These are phyloP conservation scores for Alisma plantagoaquatica DNA, from an alignment of 106 monocot species.

Conservation along the genomic window DNA sequence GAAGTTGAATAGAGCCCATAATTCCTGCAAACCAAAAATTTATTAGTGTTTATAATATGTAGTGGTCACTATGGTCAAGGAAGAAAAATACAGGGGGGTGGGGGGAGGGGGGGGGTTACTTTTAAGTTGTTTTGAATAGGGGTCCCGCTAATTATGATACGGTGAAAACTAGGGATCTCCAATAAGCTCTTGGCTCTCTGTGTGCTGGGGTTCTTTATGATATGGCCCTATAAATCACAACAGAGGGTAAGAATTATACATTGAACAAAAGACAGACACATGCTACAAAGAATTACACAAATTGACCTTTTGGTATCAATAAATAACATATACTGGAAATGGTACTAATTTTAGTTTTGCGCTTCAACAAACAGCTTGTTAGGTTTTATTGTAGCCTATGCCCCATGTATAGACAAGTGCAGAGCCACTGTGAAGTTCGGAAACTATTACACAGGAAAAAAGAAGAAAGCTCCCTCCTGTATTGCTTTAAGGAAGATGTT, in stretches of 20 bases:
- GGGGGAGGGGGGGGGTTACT: slow-evolving; percentile 28
- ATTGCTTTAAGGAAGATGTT: too few relatives aligned
- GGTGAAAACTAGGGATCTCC: slow-evolving; percentile 83
- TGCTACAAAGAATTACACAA: background rate
- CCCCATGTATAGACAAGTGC: too few relatives aligned
- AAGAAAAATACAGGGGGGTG: background rate
- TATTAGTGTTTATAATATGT: background rate
- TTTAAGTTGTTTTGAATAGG: slow-evolving; percentile 97
- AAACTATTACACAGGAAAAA: too few relatives aligned
- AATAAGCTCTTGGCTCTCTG: slow-evolving; percentile 79
- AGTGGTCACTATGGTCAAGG: background rate
- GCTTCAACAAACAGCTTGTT: too few relatives aligned
- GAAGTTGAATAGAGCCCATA: slow-evolving; percentile 94
- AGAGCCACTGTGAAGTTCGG: too few relatives aligned
- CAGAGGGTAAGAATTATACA: background rate
- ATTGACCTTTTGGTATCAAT: background rate
- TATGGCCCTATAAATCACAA: slow-evolving; percentile 50
- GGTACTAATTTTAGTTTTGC: too few relatives aligned
- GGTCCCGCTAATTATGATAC: slow-evolving; percentile 93
- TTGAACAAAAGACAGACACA: background rate
- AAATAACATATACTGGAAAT: background rate
- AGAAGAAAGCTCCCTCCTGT: too few relatives aligned
- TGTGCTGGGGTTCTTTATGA: slow-evolving; percentile 89
- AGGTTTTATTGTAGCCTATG: too few relatives aligned
- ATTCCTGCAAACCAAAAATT: slow-evolving; percentile 44